Percentiles rank a stretch among this genome's conserved stretches.
Evolutionary conservation across 352 stramenopile species (phyloP).

Genomic region (Globisporangium uncinulatum): DNA sequence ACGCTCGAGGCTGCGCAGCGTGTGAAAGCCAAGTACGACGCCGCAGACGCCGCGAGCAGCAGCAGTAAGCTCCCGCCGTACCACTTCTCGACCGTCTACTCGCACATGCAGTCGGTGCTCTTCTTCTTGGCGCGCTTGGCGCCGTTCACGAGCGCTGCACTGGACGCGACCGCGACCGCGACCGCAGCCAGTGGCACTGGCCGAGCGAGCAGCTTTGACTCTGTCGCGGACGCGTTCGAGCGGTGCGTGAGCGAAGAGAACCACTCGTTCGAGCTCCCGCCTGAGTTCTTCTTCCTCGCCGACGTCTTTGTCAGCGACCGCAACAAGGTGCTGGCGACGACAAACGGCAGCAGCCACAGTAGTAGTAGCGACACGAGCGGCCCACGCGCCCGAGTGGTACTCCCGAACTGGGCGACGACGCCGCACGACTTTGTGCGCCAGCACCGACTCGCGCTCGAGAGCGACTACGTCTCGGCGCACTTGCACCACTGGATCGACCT

Average conservation of each 20-base stretch:
- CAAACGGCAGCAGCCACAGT: conserved; percentile 1
- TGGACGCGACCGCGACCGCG: conserved; percentile 19
- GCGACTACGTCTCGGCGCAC: conserved; percentile 95
- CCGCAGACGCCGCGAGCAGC: conserved; percentile 23
- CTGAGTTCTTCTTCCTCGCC: conserved; percentile 78
- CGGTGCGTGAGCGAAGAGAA: conserved; percentile 51
- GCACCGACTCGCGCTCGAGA: conserved; percentile 95
- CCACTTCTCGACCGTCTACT: conserved; percentile 70
- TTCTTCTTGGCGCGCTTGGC: conserved; percentile 70
- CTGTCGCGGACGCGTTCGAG: conserved; percentile 47
- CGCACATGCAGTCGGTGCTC: conserved; percentile 63
- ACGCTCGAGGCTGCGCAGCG: conserved; percentile 82
- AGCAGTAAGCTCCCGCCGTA: conserved; percentile 55
- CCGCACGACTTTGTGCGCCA: conserved; percentile 96
- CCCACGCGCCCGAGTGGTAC: conserved; percentile 81
- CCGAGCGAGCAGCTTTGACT: conserved; percentile 46
- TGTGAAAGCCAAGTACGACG: conserved; percentile 85
- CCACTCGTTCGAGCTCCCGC: conserved; percentile 64
- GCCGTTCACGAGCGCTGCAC: conserved; percentile 53
- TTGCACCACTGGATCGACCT: conserved; percentile 99
- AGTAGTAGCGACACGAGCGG: conserved; percentile 26
- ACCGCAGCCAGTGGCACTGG: neutral
- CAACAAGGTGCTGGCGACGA: conserved; percentile 52
- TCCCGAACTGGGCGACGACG: conserved; percentile 96
- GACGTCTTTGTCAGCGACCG: conserved; percentile 63